Evolutionary conservation across 805 yeast genomes (phyloP), one percentile per base, ranked within the genome.

Genomic region (Kazachstania viticola): DNA sequence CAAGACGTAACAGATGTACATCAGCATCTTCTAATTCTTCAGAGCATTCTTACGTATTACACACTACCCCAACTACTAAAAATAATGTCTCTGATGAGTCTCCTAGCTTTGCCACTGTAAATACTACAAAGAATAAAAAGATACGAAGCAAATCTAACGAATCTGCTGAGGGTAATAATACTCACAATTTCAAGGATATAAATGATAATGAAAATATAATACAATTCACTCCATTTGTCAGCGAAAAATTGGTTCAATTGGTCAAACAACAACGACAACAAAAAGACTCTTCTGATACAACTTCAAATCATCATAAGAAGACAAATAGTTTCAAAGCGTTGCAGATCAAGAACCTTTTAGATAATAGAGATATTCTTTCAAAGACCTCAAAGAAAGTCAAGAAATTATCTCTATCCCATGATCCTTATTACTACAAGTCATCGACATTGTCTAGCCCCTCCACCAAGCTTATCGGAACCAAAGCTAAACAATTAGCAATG

Each of bases 311-410:
- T 17, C 61, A 56, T 34, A 55, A 49, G 36, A 56, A 56, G 32
- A 52, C 58, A 3, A 54, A 55, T 34, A 53, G 59, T 30, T 56
- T 55, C 32, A 56, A 55, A 38, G 60, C 60, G 3, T 37, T 54
- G 32, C 55, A 55, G 38, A 29, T 55, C 31, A 56, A 54, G 29
- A 49, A 48, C 22, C 34, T 56, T 29, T 36, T 56, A 22, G 47
- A 45, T 21, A 44, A 48, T 29, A 46, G 61, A 34, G 54, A 54
- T 31, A 30, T 51, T 6, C 34, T 55, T n/a, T 48, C 50, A 15
- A 32, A 32, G 21, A 45, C 44, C 24, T 46, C 56, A 3, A 44
- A 40, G 29, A 37, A 30, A 19, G 29, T 30, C 3, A 34, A 30
- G 18, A 30, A 27, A 18, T 18, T 12, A 6, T 15, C 5, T 5